phyloP scores from a whole-genome alignment of 306 rosid genomes.

The Boehmeria nivea region DNA sequence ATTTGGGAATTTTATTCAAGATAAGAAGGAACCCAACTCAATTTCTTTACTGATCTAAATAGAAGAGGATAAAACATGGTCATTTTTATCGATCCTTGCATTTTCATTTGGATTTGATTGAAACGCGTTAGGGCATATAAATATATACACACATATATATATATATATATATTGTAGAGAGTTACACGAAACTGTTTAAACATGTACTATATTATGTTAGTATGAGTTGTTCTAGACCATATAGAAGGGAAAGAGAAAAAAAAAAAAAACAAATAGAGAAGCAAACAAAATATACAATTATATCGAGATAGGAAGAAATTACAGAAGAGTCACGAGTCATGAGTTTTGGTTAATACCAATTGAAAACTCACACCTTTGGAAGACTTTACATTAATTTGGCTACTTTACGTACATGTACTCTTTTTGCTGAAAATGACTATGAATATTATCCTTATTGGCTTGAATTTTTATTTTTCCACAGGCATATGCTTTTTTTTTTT shows the following conservation, averaged over 20 bases:
- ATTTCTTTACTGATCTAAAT: background rate
- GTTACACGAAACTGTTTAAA: background rate
- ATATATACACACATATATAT: too few species aligned
- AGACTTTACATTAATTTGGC: background rate
- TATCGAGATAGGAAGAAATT: background rate
- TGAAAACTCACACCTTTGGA: background rate
- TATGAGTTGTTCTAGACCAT: background rate
- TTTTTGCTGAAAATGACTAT: constrained; percentile 28
- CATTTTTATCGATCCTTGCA: background rate
- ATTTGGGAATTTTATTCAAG: too few species aligned
- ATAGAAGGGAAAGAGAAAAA: background rate
- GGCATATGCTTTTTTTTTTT: too few species aligned
- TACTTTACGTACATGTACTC: constrained; percentile 22
- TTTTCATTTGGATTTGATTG: background rate
- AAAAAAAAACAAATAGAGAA: background rate
- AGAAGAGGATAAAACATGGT: background rate
- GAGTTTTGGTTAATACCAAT: constrained; percentile 2
- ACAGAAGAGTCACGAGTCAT: background rate
- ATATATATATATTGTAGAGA: background rate
- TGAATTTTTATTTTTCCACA: background rate
- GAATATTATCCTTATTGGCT: background rate
- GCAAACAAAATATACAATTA: background rate
- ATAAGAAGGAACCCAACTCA: background rate
- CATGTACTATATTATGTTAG: background rate
- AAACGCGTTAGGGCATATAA: too few species aligned